Percentiles rank a stretch among this genome's conserved stretches.
phyloP scores from a whole-genome alignment of 352 stramenopile genomes.

The Globisporangium orthogonon region DNA sequence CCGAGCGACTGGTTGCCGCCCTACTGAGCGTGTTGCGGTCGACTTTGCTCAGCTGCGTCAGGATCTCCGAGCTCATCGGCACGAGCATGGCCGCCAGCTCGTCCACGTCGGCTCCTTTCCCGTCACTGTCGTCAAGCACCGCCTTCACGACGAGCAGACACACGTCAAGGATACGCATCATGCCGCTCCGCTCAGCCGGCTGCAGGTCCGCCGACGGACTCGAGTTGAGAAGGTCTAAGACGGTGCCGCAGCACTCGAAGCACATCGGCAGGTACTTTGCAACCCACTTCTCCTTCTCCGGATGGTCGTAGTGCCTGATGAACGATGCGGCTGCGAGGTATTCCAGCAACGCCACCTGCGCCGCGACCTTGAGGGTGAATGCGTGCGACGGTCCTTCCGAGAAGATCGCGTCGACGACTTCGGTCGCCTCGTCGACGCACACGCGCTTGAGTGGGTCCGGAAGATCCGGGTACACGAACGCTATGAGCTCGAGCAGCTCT shows the following conservation, averaged over 20 bases:
- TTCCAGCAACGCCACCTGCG: slow-evolving; percentile 41
- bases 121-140: slow-evolving; percentile 51
- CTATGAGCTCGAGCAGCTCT: slow-evolving; percentile 36
- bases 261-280: slow-evolving; percentile 53
- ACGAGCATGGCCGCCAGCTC: slow-evolving; percentile 44
- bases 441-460: slow-evolving; percentile 27
- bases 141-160: slow-evolving; percentile 44
- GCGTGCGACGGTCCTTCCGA: slow-evolving; percentile 45
- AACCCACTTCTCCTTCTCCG: slow-evolving; percentile 51
- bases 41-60: slow-evolving; percentile 34
- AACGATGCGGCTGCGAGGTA: slow-evolving; percentile 30
- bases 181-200: slow-evolving; percentile 16
- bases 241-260: slow-evolving; percentile 60
- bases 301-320: slow-evolving; percentile 28
- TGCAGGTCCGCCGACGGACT: slow-evolving; percentile 6
- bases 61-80: slow-evolving; percentile 43
- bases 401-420: slow-evolving; percentile 40
- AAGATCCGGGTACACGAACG: slow-evolving; percentile 38
- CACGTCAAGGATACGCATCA: slow-evolving; percentile 56
- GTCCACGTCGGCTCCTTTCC: slow-evolving; percentile 18
- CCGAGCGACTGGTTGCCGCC: slow-evolving; percentile 1
- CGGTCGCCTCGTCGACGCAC: slow-evolving; percentile 37
- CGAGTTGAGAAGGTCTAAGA: slow-evolving; percentile 40
- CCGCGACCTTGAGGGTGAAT: slow-evolving; percentile 27
- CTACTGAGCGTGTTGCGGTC: slow-evolving; percentile 1